Evolutionary conservation across 805 yeast species (phyloP).

Genomic region (Cyberlindnera euphorbiae): DNA sequence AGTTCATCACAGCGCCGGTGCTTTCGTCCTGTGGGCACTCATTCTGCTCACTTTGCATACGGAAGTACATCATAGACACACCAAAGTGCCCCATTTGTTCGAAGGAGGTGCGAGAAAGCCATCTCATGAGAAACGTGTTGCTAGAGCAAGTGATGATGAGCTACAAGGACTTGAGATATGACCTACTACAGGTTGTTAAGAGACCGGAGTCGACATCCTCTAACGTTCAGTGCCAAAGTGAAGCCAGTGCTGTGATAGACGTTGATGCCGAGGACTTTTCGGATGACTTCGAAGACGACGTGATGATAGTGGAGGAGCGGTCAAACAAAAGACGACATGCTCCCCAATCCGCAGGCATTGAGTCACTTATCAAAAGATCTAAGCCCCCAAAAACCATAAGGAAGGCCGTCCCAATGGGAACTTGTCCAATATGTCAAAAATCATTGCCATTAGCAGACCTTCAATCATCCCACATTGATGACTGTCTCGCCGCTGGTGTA

Average conservation of each 20-base stretch:
- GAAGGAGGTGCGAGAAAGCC: conserved; percentile 63
- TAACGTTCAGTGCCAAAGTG: too few species aligned
- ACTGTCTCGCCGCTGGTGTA: conserved; percentile 40
- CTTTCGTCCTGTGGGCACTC: conserved; percentile 83
- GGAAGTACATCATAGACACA: conserved; percentile 58
- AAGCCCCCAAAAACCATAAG: too few species aligned
- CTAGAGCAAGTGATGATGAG: conserved; percentile 68
- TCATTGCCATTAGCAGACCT: conserved; percentile 47
- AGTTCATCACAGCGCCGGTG: conserved; percentile 73
- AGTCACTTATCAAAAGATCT: conserved; percentile 15
- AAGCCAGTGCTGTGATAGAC: too few species aligned
- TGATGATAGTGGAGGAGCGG: conserved; percentile 26
- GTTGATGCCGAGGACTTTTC: too few species aligned
- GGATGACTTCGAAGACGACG: conserved; percentile 20
- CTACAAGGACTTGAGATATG: conserved; percentile 39
- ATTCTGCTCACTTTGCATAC: conserved; percentile 82
- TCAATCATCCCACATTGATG: conserved; percentile 54
- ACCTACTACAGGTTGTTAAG: conserved; percentile 31
- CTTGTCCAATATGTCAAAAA: conserved; percentile 61
- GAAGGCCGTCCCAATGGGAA: conserved; percentile 29
- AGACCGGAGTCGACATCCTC: too few species aligned
- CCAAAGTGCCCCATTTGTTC: conserved; percentile 77
- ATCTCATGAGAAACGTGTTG: conserved; percentile 57
- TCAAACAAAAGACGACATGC: conserved; percentile 16
- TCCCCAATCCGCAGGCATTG: conserved; percentile 3